Conservation (phyloP, 1,139 yeast species). For the Hansenula lynferdii region DNA sequence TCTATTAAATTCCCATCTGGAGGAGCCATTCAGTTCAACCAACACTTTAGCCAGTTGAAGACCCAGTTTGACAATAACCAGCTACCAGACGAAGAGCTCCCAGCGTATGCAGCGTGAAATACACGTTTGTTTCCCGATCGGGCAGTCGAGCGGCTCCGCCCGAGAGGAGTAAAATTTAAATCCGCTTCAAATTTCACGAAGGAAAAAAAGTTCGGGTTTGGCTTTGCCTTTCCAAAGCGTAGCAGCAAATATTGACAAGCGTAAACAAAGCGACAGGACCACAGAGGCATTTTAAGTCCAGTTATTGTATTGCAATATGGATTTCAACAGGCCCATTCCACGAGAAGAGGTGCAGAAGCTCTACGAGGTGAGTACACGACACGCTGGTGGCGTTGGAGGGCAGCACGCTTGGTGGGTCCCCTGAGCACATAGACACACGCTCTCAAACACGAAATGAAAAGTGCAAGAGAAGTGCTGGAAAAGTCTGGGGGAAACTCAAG, state of each 20-base stretch:
- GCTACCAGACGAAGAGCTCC: slow-evolving; percentile 41
- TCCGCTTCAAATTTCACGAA: no score
- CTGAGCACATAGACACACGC: background rate
- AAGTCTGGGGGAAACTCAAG: background rate
- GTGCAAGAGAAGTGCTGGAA: background rate
- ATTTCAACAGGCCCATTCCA: slow-evolving; percentile 18
- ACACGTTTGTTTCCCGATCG: slow-evolving; percentile 4
- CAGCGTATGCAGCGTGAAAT: slow-evolving; percentile 28
- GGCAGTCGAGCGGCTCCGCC: slow-evolving; percentile 8
- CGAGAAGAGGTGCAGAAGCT: slow-evolving; percentile 23
- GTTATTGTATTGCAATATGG: no score
- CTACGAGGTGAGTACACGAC: slow-evolving; percentile 16
- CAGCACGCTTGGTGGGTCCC: background rate
- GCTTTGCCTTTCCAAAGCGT: slow-evolving; percentile 2
- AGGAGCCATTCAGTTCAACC: slow-evolving; percentile 39
- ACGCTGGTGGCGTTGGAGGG: background rate
- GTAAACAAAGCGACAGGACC: slow-evolving; percentile 1
- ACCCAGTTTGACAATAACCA: slow-evolving; percentile 34
- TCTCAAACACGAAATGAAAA: background rate
- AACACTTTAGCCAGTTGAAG: slow-evolving; percentile 26
- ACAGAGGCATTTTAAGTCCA: background rate
- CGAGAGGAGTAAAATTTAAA: no score
- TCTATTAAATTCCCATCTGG: slow-evolving; percentile 41
- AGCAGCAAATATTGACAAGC: slow-evolving; percentile 4
- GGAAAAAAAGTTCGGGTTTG: slow-evolving; percentile 3